Evolutionary conservation across 2,329 filamentous ascomycete genomes (phyloP).

Genomic region (Colletotrichum horii): DNA sequence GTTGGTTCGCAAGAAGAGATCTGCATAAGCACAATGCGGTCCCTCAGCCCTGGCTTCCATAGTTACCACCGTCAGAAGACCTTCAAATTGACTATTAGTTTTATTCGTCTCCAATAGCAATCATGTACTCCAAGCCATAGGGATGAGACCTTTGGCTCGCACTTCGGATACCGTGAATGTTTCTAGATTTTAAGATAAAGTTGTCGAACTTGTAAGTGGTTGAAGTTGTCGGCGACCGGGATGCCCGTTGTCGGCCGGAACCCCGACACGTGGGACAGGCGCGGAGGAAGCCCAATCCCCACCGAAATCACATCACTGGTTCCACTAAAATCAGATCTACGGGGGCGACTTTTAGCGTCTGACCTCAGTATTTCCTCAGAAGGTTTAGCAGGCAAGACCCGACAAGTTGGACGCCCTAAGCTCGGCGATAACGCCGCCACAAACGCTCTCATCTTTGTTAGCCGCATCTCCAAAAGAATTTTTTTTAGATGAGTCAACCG

Average conservation of each 20-base stretch:
- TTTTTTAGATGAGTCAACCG: conserved; percentile 20
- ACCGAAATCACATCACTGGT: neutral
- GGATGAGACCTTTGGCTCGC: neutral
- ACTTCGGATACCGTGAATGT: no score
- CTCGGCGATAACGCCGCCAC: conserved; percentile 10
- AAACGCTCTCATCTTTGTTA: neutral
- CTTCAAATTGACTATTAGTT: no score
- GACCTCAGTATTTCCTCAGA: neutral
- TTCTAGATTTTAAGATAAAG: no score
- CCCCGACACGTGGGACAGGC: neutral
- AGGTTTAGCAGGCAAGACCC: neutral
- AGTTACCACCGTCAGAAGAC: no score
- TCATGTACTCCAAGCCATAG: no score
- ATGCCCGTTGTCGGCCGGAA: neutral
- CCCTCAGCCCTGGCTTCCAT: no score
- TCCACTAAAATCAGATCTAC: conserved; percentile 1
- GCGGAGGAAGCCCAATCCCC: neutral
- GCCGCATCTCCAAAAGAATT: conserved; percentile 7
- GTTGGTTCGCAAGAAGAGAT: no score
- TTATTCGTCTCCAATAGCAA: no score
- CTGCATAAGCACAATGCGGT: no score
- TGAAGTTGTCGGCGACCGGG: neutral
- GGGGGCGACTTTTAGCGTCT: neutral
- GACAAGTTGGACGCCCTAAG: neutral
- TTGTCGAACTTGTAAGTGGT: neutral